phyloP scores from a whole-genome alignment of 169 alveolate species.

The Eimeria acervulina region DNA sequence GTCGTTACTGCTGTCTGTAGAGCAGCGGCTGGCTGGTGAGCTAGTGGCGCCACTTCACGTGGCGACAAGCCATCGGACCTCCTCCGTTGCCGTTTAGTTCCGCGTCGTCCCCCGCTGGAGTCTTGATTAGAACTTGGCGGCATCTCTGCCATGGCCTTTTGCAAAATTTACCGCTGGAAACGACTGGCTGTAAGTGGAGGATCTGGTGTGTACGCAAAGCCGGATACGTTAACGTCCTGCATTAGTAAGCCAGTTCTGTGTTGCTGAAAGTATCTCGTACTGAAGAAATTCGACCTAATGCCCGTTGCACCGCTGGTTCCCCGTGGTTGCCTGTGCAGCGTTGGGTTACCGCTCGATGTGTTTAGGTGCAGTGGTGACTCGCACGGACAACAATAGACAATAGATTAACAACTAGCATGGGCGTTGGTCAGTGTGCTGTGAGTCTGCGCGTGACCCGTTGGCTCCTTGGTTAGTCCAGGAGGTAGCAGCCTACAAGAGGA shows the following conservation, averaged over 20 bases:
- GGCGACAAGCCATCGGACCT: conserved; percentile 66
- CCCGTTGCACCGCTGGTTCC: background rate
- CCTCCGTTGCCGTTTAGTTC: conserved; percentile 58
- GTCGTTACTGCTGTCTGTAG: background rate
- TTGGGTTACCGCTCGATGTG: background rate
- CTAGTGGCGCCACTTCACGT: conserved; percentile 15
- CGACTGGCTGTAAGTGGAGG: background rate
- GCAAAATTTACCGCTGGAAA: background rate
- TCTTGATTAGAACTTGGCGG: conserved; percentile 37
- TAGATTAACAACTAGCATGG: background rate
- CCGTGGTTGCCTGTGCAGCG: background rate
- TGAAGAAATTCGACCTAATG: background rate
- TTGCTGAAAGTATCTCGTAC: background rate
- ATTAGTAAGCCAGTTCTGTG: background rate
- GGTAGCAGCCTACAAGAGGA: background rate
- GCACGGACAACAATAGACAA: background rate
- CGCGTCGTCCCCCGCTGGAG: conserved; percentile 25
- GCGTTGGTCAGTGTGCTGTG: background rate
- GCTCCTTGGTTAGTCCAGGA: background rate
- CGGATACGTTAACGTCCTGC: background rate
- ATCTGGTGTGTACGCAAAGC: background rate
- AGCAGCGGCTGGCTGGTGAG: conserved; percentile 16
- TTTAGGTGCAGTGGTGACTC: background rate
- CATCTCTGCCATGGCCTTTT: background rate
- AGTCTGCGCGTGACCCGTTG: background rate